Base-by-base conservation (phyloP, 1,139 yeast species). In the Blastobotrys illinoisensis region DNA sequence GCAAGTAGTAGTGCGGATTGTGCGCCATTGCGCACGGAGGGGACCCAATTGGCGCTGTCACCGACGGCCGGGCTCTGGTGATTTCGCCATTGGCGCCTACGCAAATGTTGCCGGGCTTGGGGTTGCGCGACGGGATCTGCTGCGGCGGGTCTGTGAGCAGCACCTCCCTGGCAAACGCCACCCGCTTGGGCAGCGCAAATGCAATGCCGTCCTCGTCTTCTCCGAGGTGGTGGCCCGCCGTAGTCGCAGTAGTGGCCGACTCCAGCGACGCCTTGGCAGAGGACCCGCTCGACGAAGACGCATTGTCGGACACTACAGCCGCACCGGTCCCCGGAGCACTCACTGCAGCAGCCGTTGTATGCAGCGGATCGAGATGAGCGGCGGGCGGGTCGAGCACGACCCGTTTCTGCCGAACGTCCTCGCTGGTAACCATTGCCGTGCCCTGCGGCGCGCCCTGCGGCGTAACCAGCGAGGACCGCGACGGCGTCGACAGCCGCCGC, bases 61-160 rank as follows among this genome's bases (percentile, higher is more conserved):
- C 44, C 60, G 51, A 24, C 50, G 53, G 58, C 45, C 54, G 60
- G 47, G 51, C 56, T 48, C 64, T 60, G 54, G 59, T 50, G 55
- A 71, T 62, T 36, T 68, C 70, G 20, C 74, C 75, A 23, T 58
- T 62, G 5, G 65, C 54, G 19, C 54, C 60, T 63, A 89, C 81
- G 44, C 86, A 67, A 6, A 90, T 91, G 64, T 88, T 85, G 2
- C 97, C 97, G 60, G 79, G 79, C 60, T 80, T 79, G 1, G 97
- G 97, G 57, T 85, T 79, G 62, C 96, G 75, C 0, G 96, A 86
- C 0, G 98, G 98, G 57, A 91, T 87, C 68, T 90, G 97, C 66
- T 91, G 98, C 44, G 96, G 97, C 1, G 98, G 98, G 68, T 91
- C 97, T 58, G 75, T 77, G 0, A 77, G 72, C 51, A 89, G 77